A percentile compares a stretch with the other conserved stretches of the same genome.
These are phyloP conservation scores for Triticum monococcum DNA, from an alignment of 176 grass and related monocot species.

Conservation along the genomic window DNA sequence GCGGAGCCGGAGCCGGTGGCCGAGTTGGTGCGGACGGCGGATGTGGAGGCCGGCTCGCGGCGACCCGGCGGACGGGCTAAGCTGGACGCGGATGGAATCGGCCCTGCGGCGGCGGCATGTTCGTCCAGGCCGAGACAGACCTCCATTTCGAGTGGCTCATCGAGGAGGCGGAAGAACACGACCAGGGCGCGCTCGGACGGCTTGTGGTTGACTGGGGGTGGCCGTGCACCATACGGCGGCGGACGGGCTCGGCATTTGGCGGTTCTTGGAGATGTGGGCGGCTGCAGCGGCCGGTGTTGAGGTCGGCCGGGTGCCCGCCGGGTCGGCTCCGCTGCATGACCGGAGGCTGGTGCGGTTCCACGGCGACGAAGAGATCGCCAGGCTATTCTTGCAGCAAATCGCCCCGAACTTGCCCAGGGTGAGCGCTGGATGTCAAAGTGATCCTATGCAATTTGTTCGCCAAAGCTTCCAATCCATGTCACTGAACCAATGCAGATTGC, in stretches of 20 bases:
- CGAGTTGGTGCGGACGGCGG: too few relatives aligned
- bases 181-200: background rate
- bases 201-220: conserved; percentile 28
- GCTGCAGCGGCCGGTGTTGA: background rate
- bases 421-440: background rate
- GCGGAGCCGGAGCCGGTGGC: too few relatives aligned
- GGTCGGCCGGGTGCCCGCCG: background rate
- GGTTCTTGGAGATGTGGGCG: conserved; percentile 29
- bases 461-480: background rate
- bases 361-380: background rate
- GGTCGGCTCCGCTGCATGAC: conserved; percentile 8
- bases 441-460: too few relatives aligned
- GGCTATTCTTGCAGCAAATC: background rate
- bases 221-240: conserved; percentile 16
- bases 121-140: conserved; percentile 37
- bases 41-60: too few relatives aligned
- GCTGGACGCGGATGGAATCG: too few relatives aligned
- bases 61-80: too few relatives aligned
- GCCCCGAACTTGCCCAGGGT: conserved; percentile 34
- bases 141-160: conserved; percentile 14
- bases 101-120: background rate
- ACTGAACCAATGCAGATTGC: background rate
- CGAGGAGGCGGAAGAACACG: background rate
- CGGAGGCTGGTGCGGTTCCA: conserved; percentile 23
- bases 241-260: conserved; percentile 29